Percentiles rank a stretch among this genome's conserved stretches.
Evolutionary conservation across 441 rosid genomes (phyloP).

Genomic region (Mallotus japonicus): DNA sequence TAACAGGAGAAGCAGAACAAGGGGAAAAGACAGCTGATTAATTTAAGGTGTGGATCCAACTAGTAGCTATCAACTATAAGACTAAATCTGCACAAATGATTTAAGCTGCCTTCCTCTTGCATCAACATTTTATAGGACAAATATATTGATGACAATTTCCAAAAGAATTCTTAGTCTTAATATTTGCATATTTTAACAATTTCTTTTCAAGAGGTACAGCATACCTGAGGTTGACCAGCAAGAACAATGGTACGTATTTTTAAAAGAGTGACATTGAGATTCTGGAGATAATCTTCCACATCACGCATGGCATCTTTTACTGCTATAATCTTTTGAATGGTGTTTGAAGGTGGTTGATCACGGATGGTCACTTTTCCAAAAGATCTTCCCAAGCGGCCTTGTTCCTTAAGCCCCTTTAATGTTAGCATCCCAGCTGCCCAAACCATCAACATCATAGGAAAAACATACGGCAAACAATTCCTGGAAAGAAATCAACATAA

Average conservation of each 20-base stretch:
- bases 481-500: constrained; percentile 36
- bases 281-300: constrained; percentile 81
- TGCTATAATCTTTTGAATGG: constrained; percentile 89
- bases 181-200: background rate
- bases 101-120: background rate
- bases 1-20: background rate
- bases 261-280: constrained; percentile 75
- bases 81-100: background rate
- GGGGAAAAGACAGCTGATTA: background rate
- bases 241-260: constrained; percentile 75
- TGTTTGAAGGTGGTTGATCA: constrained; percentile 98
- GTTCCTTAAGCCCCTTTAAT: constrained; percentile 84
- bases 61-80: too few species aligned
- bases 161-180: background rate
- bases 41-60: background rate
- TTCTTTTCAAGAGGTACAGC: constrained; percentile 1
- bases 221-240: constrained; percentile 95
- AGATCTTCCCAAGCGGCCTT: constrained; percentile 91
- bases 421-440: constrained; percentile 81
- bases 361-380: constrained; percentile 81
- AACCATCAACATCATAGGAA: constrained; percentile 61
- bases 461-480: constrained; percentile 67
- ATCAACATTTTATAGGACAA: background rate
- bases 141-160: background rate
- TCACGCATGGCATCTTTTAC: constrained; percentile 89